These are phyloP conservation scores for Arthrobotrys iridis DNA, from an alignment of 2,329 filamentous ascomycete genomes.

Conservation along the genomic window DNA sequence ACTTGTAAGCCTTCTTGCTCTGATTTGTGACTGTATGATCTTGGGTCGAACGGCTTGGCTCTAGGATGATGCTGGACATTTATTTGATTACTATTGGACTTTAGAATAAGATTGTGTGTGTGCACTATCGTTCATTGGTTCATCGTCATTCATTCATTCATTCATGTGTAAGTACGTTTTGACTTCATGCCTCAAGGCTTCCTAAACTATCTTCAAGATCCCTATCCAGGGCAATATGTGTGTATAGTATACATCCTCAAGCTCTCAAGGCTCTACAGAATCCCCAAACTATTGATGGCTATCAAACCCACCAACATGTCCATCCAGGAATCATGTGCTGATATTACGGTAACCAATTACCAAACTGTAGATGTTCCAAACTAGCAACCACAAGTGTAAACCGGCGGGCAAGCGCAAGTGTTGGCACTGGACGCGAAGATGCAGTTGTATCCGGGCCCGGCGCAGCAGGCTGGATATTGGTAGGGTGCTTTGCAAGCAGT, in stretches of 20 bases:
- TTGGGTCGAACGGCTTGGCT: no score
- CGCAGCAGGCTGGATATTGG: constrained; percentile 33
- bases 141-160: no score
- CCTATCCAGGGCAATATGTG: no score
- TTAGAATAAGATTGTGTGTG: no score
- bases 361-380: neutral
- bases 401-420: constrained; percentile 30
- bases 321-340: neutral
- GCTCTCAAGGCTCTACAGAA: neutral
- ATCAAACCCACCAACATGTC: neutral
- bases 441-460: constrained; percentile 43
- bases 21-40: no score
- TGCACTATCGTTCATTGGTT: no score
- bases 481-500: neutral
- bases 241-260: neutral
- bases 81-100: no score
- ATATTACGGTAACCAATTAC: neutral
- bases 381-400: constrained; percentile 38
- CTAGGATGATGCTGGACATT: no score
- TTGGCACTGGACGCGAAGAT: constrained; percentile 35
- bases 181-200: no score
- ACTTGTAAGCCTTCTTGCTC: no score
- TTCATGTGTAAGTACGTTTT: no score
- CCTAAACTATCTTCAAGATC: no score
- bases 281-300: neutral